Evolutionary conservation across 1,139 yeast genomes (phyloP).

Genomic region (Blastobotrys raffinosifermentans): DNA sequence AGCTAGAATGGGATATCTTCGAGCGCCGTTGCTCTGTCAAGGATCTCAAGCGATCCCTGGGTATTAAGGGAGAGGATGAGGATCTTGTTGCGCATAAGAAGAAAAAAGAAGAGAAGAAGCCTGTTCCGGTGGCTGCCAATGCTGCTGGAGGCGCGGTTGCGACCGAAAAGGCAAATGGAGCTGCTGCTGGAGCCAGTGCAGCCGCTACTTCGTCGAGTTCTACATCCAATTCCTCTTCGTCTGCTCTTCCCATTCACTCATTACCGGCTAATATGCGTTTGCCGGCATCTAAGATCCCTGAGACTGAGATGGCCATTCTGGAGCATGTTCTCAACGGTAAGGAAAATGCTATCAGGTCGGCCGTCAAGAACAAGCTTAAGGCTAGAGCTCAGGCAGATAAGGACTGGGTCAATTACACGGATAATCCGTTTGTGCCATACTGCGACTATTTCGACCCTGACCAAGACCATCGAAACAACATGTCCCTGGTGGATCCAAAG

Average conservation of each 20-base stretch:
- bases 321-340: constrained; percentile 70
- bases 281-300: constrained; percentile 90
- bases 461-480: constrained; percentile 25
- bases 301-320: constrained; percentile 80
- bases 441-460: constrained; percentile 59
- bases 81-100: constrained; percentile 75
- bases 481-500: constrained; percentile 46
- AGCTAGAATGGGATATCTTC: constrained; percentile 59
- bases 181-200: constrained; percentile 11
- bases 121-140: constrained; percentile 10
- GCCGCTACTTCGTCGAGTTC: constrained; percentile 16
- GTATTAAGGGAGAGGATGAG: constrained; percentile 80
- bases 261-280: constrained; percentile 79
- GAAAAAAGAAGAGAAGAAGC: constrained; percentile 42
- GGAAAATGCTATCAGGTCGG: constrained; percentile 69
- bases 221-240: constrained; percentile 15
- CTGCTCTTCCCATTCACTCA: constrained; percentile 17
- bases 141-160: constrained; percentile 14
- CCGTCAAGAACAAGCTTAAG: constrained; percentile 75
- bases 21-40: constrained; percentile 68
- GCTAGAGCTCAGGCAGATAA: constrained; percentile 67
- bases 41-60: constrained; percentile 63
- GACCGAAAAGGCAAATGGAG: constrained; percentile 11
- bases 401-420: constrained; percentile 78
- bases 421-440: constrained; percentile 85